phyloP scores from a whole-genome alignment of 305 asterid species.

The Solanum hybrid region DNA sequence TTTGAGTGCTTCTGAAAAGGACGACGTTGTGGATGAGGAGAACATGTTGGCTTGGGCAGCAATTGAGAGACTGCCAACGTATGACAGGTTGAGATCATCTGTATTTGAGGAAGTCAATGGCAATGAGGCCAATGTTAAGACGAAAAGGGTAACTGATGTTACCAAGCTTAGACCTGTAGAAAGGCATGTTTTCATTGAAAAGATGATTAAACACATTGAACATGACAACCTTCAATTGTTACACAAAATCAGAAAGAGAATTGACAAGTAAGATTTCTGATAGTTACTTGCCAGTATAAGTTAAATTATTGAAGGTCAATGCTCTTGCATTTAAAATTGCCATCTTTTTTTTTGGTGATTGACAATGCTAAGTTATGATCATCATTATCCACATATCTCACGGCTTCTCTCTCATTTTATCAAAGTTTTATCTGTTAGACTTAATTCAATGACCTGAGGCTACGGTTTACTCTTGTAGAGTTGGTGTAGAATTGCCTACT shows the following conservation, averaged over 20 bases:
- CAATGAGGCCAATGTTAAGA: conserved; percentile 16
- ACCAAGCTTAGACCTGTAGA: conserved; percentile 58
- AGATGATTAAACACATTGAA: conserved; percentile 64
- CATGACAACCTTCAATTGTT: conserved; percentile 70
- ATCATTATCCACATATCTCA: background rate
- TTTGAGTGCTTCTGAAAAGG: conserved; percentile 11
- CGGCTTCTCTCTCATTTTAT: background rate
- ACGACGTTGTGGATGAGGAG: conserved; percentile 34
- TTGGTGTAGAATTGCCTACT: conserved; percentile 49
- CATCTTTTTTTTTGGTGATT: background rate
- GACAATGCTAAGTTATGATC: background rate
- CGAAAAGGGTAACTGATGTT: conserved; percentile 56
- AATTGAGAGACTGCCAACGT: conserved; percentile 56
- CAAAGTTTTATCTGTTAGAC: background rate
- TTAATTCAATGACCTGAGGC: background rate
- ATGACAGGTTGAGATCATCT: conserved; percentile 49
- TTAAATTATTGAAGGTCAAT: background rate
- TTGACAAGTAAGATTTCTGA: conserved; percentile 34
- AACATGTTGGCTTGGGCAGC: conserved; percentile 45
- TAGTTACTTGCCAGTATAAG: background rate
- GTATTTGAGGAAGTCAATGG: conserved; percentile 33
- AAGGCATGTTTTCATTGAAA: conserved; percentile 59
- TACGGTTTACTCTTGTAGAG: conserved; percentile 33
- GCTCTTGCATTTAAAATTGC: background rate
- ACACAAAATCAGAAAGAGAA: conserved; percentile 60